Evolutionary conservation across 1,284 basidiomycete genomes (phyloP).

Genomic region (Cutaneotrichosporon curvatum): DNA sequence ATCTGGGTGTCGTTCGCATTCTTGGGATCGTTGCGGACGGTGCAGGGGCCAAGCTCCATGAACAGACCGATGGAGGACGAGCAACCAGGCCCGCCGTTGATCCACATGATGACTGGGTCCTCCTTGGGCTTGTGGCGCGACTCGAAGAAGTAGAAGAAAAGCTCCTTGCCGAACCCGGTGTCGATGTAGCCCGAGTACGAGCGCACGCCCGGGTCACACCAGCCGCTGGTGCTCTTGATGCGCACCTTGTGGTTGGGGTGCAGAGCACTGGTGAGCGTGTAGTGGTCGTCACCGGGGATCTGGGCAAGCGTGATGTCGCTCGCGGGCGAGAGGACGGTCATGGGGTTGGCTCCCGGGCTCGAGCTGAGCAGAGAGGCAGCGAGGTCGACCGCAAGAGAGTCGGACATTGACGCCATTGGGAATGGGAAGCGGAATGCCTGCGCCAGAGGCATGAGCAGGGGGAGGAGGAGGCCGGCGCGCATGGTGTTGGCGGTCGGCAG

Average conservation of each 20-base stretch:
- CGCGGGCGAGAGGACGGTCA: slow-evolving; percentile 21
- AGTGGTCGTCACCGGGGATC: slow-evolving; percentile 30
- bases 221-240: slow-evolving; percentile 45
- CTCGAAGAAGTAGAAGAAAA: slow-evolving; percentile 83
- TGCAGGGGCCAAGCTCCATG: slow-evolving; percentile 50
- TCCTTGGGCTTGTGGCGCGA: slow-evolving; percentile 59
- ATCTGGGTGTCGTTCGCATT: slow-evolving; percentile 42
- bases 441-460: slow-evolving; percentile 17
- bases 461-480: slow-evolving; percentile 3
- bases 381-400: no score
- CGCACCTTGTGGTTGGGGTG: slow-evolving; percentile 39
- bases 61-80: slow-evolving; percentile 49
- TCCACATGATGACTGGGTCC: slow-evolving; percentile 48
- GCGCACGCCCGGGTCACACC: slow-evolving; percentile 44
- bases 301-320: slow-evolving; percentile 30
- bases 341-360: neutral
- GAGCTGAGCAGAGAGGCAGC: no score
- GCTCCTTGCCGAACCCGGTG: slow-evolving; percentile 62
- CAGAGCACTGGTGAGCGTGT: slow-evolving; percentile 22
- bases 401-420: no score
- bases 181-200: slow-evolving; percentile 51
- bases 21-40: slow-evolving; percentile 36
- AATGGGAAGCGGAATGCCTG: slow-evolving; percentile 28
- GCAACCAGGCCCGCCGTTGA: slow-evolving; percentile 48
- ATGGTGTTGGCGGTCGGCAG: no score